Base-by-base conservation (phyloP, 2,329 filamentous ascomycete species). In the Xylaria sp. region DNA sequence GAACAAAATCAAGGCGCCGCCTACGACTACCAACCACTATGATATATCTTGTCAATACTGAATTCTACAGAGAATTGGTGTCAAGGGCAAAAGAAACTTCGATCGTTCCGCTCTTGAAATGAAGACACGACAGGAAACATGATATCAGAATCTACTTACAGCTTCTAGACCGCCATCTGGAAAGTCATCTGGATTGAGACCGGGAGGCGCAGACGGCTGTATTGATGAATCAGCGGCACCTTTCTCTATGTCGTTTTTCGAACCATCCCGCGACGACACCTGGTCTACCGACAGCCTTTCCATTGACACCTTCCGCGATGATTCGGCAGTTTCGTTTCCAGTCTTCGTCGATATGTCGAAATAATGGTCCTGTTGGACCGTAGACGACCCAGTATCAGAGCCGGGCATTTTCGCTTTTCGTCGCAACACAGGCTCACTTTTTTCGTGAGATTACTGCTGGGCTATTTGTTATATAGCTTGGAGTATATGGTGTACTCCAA, bases 91-190 rank as follows among this genome's bases (percentile, higher is more conserved):
- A 41, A 2, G 7, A 46, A 39, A 31, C 25, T 7, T 3, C 34
- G 8, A 37, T 5, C n/a, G 10, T 12, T 10, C 18, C 6, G 57
- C 12, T 23, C 8, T 20, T 25, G 41, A 34, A 28, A 46, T 39
- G n/a, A 44, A 20, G 12, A 15, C 6, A 31, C 28, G n/a, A 5
- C 15, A n/a, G 52, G 7, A 25, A 3, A 64, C 8, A 20, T 13
- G 41, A n/a, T n/a, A 20, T 15, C 8, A 10, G 34, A 28, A 65
- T 63, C 57, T 7, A 69, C 69, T 67, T 65, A 72, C 69, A 9
- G 89, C 89, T 70, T 85, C 79, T 2, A 76, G 54, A 2, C 88
- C 88, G 50, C 88, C 88, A 73, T 90, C 88, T 0, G 88, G 88
- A 66, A 89, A 89, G 70, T 87, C 85, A n/a, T 79, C 78, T 7